Base-by-base conservation (phyloP, 768 basidiomycete genomes). In the Panellus pusillus region DNA sequence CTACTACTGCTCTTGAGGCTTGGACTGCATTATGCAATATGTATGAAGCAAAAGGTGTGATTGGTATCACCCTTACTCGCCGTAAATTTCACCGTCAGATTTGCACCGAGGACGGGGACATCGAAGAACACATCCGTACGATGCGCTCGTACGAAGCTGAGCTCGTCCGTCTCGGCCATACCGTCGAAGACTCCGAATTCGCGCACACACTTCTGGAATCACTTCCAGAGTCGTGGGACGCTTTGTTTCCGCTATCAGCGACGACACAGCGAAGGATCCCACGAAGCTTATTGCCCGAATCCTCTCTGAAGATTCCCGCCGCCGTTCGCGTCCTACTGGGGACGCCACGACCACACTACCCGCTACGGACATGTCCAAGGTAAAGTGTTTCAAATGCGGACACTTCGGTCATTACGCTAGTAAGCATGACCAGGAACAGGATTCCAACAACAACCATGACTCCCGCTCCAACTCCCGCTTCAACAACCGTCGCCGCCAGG, bases 61-160 rank as follows among this genome's bases (percentile, higher is more conserved):
- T 70, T 11, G 68, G 65, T 8, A 63, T 71, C 14, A 50, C 70
- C 1, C 51, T 54, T 2, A 45, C 61, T 27, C 61, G 60, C 14
- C 56, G 67, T 4, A 67, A 68, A 50, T 50, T 73, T 47, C 65
- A 62, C 45, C 55, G 65, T 0, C 40, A 56, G 6, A 40, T 50
- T 13, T 66, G 63, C 47, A 57, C 66, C 27, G 72, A 74, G 14
- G 66, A 56, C 9, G 56, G n/a, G n/a, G n/a, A n/a, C n/a, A n/a
- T n/a, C n/a, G n/a, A n/a, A n/a, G n/a, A n/a, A n/a, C n/a, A n/a
- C 61, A 13, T 62, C 68, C 43, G 64, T 75, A 20, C 65, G 68
- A 14, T 64, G 45, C 56, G 61, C 18, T 68, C n/a, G n/a, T n/a
- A n/a, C n/a, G n/a, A n/a, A n/a, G n/a, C n/a, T n/a, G n/a, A n/a